Evolutionary conservation across 2,329 filamentous ascomycete genomes (phyloP).

Genomic region (Fusarium sp.): DNA sequence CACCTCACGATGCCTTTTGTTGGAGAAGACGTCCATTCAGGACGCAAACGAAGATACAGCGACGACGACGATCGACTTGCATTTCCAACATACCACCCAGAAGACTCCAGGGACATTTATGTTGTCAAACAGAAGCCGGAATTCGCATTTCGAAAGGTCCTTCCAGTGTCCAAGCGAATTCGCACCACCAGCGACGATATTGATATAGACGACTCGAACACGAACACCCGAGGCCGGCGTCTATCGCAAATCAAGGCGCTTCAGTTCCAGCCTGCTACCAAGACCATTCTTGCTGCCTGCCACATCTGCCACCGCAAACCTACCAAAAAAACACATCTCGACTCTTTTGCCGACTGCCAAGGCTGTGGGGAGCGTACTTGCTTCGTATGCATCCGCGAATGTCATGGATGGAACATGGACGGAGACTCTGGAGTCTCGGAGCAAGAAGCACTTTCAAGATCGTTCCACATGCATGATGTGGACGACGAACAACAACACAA

Average conservation of each 20-base stretch:
- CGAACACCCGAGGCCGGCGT: constrained; percentile 41
- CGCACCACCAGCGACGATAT: constrained; percentile 44
- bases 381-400: constrained; percentile 75
- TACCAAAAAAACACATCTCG: constrained; percentile 72
- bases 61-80: constrained; percentile 42
- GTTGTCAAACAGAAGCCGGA: constrained; percentile 44
- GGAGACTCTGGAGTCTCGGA: constrained; percentile 45
- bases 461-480: constrained; percentile 64
- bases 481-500: constrained; percentile 47
- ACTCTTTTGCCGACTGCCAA: constrained; percentile 72
- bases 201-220: constrained; percentile 25
- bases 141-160: constrained; percentile 45
- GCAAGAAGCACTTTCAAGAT: constrained; percentile 55
- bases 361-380: constrained; percentile 72
- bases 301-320: constrained; percentile 76
- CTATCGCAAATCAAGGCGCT: constrained; percentile 44
- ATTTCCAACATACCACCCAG: constrained; percentile 43
- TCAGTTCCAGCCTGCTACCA: constrained; percentile 36
- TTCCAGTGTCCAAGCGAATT: constrained; percentile 49
- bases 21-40: constrained; percentile 47
- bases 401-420: constrained; percentile 60
- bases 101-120: constrained; percentile 45
- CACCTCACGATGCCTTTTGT: constrained; percentile 52
- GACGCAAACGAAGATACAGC: constrained; percentile 52
- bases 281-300: constrained; percentile 62